Base-by-base conservation (phyloP, 495 filamentous ascomycete species). In the Podospora pseudopauciseta region DNA sequence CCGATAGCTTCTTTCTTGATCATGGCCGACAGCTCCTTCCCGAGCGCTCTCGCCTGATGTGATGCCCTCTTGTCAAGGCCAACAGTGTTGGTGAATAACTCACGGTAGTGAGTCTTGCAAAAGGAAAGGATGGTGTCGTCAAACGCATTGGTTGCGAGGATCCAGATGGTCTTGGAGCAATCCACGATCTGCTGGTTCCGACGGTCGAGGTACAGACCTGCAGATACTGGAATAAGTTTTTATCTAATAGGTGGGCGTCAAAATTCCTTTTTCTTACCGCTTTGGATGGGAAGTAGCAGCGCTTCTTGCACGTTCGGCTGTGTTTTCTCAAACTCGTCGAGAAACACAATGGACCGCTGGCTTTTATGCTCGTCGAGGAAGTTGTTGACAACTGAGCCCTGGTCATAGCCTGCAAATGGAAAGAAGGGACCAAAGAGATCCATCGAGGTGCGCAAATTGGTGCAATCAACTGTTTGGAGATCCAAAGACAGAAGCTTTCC, bases 141-240 rank as follows among this genome's bases (percentile, higher is more conserved):
- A 9, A 82, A 72, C 2, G 79, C 77, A 69, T 85, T 87, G 2
- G 85, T 86, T 0, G 85, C 83, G 1, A 88, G 64, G 16, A 88
- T 80, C 86, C 85, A 88, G 11, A 88, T 83, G 0, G 81, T 84
- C 27, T 83, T 84, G 1, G 77, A 78, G 70, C 85, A 88, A 66
- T 88, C 78, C 15, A 87, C 19, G 16, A 13, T 1, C 0, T 20
- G 44, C 2, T 19, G 39, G 28, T 27, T 68, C 15, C 68, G 58
- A 7, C 39, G 39, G 13, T 49, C 39, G 6, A 49, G 6, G 13
- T 49, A 11, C 9, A 49, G 6, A 16, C 39, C 39, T 49, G 11
- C 34, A 39, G 5, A 0, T 5, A 39, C 1, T 11, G 0, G 1
- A 39, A 39, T 39, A 6, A 39, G 34, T 11, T 5, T 39, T 39